Percentiles rank a stretch among this genome's conserved stretches.
Conservation (phyloP, 768 basidiomycete genomes). For the Flagelloscypha sp. region DNA sequence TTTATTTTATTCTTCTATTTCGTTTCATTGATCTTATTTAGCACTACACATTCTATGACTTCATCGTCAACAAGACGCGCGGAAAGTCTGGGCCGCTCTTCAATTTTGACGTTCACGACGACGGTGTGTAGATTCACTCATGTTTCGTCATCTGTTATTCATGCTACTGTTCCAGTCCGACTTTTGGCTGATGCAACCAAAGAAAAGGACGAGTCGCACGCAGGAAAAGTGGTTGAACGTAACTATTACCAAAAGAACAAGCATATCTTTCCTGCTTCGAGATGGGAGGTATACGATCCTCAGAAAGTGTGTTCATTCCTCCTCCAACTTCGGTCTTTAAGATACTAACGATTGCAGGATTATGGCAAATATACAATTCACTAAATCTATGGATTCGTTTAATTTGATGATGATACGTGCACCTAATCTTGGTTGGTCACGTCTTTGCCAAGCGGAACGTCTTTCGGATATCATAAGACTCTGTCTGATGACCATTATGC, state of each 20-base stretch:
- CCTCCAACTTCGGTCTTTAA: conserved; percentile 25
- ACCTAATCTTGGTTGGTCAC: too few relatives aligned
- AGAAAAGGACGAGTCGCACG: conserved; percentile 98
- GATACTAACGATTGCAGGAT: conserved; percentile 92
- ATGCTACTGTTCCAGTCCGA: too few relatives aligned
- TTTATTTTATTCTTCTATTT: conserved; percentile 3
- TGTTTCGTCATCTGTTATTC: too few relatives aligned
- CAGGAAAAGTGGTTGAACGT: conserved; percentile 96
- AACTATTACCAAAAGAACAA: conserved; percentile 95
- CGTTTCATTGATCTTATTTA: conserved; percentile 23
- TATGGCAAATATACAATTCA: conserved; percentile 91
- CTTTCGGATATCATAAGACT: too few relatives aligned
- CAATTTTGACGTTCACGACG: conserved; percentile 98
- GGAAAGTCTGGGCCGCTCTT: conserved; percentile 98
- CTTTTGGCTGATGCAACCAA: conserved; percentile 88
- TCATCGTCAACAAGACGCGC: conserved; percentile 95
- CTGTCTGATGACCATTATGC: too few relatives aligned
- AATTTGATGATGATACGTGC: too few relatives aligned
- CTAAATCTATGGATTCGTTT: too few relatives aligned
- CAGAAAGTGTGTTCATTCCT: background rate
- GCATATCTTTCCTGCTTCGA: conserved; percentile 93
- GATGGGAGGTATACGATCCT: conserved; percentile 78
- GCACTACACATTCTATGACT: conserved; percentile 98
- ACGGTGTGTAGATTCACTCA: too few relatives aligned
- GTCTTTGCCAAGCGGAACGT: too few relatives aligned